Base-by-base conservation (phyloP, 2,329 filamentous ascomycete species). In the Talaromyces rugulosus region DNA sequence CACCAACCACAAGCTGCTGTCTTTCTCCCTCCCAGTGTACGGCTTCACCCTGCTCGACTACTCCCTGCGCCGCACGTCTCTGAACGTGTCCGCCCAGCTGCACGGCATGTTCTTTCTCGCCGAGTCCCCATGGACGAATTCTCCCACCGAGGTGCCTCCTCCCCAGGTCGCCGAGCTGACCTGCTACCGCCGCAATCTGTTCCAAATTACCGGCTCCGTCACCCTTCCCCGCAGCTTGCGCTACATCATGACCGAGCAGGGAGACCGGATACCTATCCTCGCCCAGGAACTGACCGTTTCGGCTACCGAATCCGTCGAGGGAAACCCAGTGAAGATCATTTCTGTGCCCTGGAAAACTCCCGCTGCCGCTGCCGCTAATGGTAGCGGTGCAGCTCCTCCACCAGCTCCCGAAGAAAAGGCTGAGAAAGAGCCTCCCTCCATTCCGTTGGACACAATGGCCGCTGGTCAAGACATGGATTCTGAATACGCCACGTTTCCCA, bases 291-390 rank as follows among this genome's bases (percentile, higher is more conserved):
- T 97, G 59, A 88, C 89, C 59, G 91, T 98, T 54, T 96, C 92
- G 5, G 94, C 94, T 8, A 96, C 92, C 56, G 94, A 98, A 74
- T 97, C 94, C 1, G 92, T 96, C 16, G 94, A 98, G 74, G 91
- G 92, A 36, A 94, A 96, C 69, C 81, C 90, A 0, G 92, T 97
- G 51, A 94, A 96, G 69, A 88, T 98, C 65, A 97, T 98, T 65
- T 95, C 95, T 7, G 96, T 98, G 63, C 94, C 94, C 0, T 98
- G 94, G 94, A 98, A 98, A 81, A 97, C 93, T 1, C 93, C 92
- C 30, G 62, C 62, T 1, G 91, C 90, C 31, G 91, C 90, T 57
- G 91, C 89, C 76, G 86, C 88, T 3, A 83, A 87, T n/a, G 86
- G 89, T 66, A 81, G 87, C 62, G 82, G 78, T 64, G 85, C 89